phyloP scores from a whole-genome alignment of 306 rosid species.

The Quercus aquifolioides region DNA sequence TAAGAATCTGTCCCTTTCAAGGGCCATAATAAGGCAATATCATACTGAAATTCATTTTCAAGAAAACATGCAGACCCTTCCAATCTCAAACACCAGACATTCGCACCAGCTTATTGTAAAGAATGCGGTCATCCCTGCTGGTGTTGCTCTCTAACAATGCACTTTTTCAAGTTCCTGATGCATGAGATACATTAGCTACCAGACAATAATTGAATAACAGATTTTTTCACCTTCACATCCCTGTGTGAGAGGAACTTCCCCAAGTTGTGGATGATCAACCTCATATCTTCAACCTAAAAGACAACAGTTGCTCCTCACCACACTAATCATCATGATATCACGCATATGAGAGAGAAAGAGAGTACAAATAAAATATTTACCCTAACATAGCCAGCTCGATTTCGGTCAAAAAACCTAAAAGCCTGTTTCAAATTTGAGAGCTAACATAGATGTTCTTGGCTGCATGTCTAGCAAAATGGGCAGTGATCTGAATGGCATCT shows the following conservation, averaged over 20 bases:
- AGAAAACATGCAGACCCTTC: neutral
- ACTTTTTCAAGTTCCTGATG: constrained; percentile 93
- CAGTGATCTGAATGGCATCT: no score
- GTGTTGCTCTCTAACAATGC: constrained; percentile 85
- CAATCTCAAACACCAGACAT: constrained; percentile 51
- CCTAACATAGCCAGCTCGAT: no score
- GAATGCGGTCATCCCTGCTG: constrained; percentile 63
- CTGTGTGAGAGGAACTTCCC: no score
- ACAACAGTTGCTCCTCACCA: constrained; percentile 11
- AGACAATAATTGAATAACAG: neutral
- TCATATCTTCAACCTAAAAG: constrained; percentile 92
- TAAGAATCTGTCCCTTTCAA: neutral
- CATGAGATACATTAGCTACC: constrained; percentile 6
- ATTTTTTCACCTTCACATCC: constrained; percentile 77
- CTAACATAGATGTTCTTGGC: no score
- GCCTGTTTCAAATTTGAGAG: no score
- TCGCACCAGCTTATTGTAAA: constrained; percentile 55
- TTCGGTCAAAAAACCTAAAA: no score
- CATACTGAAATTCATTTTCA: neutral
- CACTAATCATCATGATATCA: neutral
- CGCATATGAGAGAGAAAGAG: neutral
- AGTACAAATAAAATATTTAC: no score
- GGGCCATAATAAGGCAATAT: neutral
- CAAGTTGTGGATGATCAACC: constrained; percentile 70
- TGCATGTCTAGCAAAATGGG: no score